phyloP scores from a whole-genome alignment of 345 rosid species.

The Punica granatum region DNA sequence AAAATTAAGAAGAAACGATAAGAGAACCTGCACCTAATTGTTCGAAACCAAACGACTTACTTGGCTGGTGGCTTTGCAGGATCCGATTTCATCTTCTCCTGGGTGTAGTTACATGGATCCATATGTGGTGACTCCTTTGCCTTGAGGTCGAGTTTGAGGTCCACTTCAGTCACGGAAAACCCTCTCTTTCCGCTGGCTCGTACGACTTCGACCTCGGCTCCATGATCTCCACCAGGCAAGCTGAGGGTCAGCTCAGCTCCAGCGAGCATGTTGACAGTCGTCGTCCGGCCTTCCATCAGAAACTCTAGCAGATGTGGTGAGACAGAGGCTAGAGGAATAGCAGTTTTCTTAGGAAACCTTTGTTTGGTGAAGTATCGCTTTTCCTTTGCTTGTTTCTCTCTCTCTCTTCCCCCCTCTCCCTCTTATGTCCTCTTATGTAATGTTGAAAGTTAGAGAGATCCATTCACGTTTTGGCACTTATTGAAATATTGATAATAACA shows the following conservation, averaged over 20 bases:
- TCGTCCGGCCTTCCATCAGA: neutral
- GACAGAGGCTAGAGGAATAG: neutral
- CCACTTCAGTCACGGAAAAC: neutral
- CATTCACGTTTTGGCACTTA: neutral
- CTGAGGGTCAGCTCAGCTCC: neutral
- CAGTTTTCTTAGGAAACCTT: neutral
- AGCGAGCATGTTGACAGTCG: neutral
- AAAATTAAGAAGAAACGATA: neutral
- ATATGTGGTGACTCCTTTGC: neutral
- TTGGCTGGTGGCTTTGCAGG: neutral
- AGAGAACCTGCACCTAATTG: too few species aligned
- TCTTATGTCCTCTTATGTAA: neutral
- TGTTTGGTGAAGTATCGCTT: neutral
- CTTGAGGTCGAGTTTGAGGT: slow-evolving; percentile 1
- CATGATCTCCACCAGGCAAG: neutral
- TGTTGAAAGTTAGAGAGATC: neutral
- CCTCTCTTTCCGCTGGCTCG: slow-evolving; percentile 1
- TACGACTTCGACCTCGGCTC: neutral
- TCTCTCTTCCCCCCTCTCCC: neutral
- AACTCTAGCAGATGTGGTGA: neutral
- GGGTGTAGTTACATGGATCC: neutral
- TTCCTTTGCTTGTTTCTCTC: neutral
- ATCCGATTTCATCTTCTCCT: neutral
- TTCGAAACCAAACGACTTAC: neutral
- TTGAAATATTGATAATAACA: neutral